A percentile compares a stretch with the other conserved stretches of the same genome.
Evolutionary conservation across 129 eudicot genomes (phyloP).

Genomic region (Rutidosis leptorrhynchoides): DNA sequence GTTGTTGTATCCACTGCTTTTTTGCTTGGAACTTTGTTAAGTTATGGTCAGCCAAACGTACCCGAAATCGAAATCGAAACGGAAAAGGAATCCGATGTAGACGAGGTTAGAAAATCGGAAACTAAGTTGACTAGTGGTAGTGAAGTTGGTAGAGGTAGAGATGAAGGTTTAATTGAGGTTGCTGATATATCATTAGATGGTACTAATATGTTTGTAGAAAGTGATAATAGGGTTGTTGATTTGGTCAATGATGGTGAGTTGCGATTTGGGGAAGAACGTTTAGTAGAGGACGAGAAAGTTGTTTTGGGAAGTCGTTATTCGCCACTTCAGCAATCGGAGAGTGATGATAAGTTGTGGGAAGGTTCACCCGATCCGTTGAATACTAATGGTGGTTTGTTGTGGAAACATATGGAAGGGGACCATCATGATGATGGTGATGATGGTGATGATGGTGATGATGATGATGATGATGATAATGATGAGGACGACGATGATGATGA

Average conservation of each 20-base stretch:
- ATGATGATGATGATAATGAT: slow-evolving; percentile 9
- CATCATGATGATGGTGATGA: slow-evolving; percentile 31
- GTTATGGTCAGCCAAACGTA: slow-evolving; percentile 76
- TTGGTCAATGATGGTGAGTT: slow-evolving; percentile 27
- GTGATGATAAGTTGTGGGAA: slow-evolving; percentile 47
- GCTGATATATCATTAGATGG: slow-evolving; percentile 22
- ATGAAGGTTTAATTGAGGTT: slow-evolving; percentile 35
- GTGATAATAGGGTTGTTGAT: slow-evolving; percentile 12
- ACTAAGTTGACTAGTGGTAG: slow-evolving; percentile 31
- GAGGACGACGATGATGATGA: slow-evolving; percentile 27
- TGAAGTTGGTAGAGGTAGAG: slow-evolving; percentile 37
- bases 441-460: slow-evolving; percentile 3
- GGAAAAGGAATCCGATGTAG: slow-evolving; percentile 39
- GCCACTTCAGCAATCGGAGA: slow-evolving; percentile 37
- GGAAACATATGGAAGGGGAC: slow-evolving; percentile 53
- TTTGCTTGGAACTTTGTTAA: slow-evolving; percentile 85
- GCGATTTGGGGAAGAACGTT: neutral
- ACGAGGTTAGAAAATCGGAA: slow-evolving; percentile 33
- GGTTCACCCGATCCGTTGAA: slow-evolving; percentile 55
- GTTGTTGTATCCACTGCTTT: slow-evolving; percentile 88
- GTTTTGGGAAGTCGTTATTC: slow-evolving; percentile 38
- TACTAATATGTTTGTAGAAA: slow-evolving; percentile 5
- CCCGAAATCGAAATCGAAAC: slow-evolving; percentile 46
- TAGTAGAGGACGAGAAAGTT: slow-evolving; percentile 34
- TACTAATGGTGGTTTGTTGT: slow-evolving; percentile 49